Percentiles rank a stretch among this genome's conserved stretches.
Conservation (phyloP, 352 stramenopile species). For the Pythium scleroteichum region DNA sequence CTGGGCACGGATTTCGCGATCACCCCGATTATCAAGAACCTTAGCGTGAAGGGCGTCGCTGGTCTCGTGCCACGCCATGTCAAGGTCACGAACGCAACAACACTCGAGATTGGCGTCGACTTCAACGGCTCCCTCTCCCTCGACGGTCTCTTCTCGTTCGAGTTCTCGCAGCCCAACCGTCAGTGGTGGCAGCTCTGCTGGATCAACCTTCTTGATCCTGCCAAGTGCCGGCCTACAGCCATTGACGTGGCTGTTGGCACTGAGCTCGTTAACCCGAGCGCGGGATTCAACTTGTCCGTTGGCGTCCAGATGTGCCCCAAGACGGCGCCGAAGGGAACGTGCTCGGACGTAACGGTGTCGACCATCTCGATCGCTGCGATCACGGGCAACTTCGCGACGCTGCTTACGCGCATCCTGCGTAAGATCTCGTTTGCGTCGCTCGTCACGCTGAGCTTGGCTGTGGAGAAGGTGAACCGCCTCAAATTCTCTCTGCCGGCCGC, state of each 20-base stretch:
- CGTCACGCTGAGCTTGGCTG: slow-evolving; percentile 33
- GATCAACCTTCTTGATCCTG: slow-evolving; percentile 46
- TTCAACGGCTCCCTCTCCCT: slow-evolving; percentile 45
- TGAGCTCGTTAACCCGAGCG: slow-evolving; percentile 32
- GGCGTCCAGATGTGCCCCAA: slow-evolving; percentile 39
- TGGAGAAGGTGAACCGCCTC: slow-evolving; percentile 50
- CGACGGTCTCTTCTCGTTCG: slow-evolving; percentile 38
- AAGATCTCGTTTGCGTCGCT: slow-evolving; percentile 26
- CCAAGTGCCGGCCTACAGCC: slow-evolving; percentile 37
- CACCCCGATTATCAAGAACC: slow-evolving; percentile 52
- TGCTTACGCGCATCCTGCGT: slow-evolving; percentile 28
- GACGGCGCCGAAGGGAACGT: slow-evolving; percentile 36
- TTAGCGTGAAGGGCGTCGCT: slow-evolving; percentile 45
- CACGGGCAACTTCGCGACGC: slow-evolving; percentile 27
- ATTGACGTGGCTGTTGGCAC: slow-evolving; percentile 43
- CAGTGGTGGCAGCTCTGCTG: slow-evolving; percentile 68
- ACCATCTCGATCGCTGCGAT: slow-evolving; percentile 41
- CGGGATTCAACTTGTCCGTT: slow-evolving; percentile 31
- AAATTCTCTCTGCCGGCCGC: slow-evolving; percentile 42
- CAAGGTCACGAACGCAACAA: slow-evolving; percentile 45
- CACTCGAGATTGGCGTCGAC: slow-evolving; percentile 37
- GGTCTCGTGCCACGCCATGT: slow-evolving; percentile 43
- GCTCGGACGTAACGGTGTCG: slow-evolving; percentile 45
- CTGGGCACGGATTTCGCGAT: slow-evolving; percentile 49
- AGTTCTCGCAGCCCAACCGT: slow-evolving; percentile 52